Percentiles rank a stretch among this genome's conserved stretches.
Conservation (phyloP, 441 rosid genomes). For the Mallotus japonicus region DNA sequence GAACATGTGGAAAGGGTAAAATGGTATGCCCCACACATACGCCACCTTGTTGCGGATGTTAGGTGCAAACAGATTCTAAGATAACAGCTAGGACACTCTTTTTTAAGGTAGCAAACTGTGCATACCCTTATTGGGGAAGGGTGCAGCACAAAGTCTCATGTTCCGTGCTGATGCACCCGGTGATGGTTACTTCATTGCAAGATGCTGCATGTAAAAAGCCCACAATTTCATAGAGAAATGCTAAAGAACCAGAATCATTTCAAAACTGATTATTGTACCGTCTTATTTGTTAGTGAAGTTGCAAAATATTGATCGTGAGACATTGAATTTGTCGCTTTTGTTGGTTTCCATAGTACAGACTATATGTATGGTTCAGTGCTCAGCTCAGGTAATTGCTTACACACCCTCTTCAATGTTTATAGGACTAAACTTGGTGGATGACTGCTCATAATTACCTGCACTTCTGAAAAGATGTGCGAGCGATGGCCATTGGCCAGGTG, state of each 20-base stretch:
- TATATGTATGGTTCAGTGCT: not conserved
- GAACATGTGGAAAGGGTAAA: slow-evolving; percentile 86
- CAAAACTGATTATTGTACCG: not conserved
- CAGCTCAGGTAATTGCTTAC: too few species aligned
- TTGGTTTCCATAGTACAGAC: not conserved
- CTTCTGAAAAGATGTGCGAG: not conserved
- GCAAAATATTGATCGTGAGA: not conserved
- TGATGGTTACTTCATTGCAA: not conserved
- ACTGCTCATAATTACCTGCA: not conserved
- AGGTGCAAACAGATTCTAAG: slow-evolving; percentile 46
- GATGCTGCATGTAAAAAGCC: not conserved
- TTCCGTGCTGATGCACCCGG: not conserved
- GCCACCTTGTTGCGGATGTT: slow-evolving; percentile 85
- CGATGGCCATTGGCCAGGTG: not conserved
- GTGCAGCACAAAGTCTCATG: not conserved
- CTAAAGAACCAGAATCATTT: not conserved
- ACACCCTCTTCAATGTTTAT: not conserved
- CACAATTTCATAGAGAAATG: not conserved
- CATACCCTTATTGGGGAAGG: not conserved
- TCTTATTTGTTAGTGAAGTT: not conserved
- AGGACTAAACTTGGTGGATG: not conserved
- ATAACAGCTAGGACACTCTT: slow-evolving; percentile 1
- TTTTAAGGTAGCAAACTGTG: not conserved
- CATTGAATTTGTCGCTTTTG: not conserved
- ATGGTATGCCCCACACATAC: slow-evolving; percentile 91